phyloP scores from a whole-genome alignment of 2,329 filamentous ascomycete genomes.

The Zymoseptoria brevis region DNA sequence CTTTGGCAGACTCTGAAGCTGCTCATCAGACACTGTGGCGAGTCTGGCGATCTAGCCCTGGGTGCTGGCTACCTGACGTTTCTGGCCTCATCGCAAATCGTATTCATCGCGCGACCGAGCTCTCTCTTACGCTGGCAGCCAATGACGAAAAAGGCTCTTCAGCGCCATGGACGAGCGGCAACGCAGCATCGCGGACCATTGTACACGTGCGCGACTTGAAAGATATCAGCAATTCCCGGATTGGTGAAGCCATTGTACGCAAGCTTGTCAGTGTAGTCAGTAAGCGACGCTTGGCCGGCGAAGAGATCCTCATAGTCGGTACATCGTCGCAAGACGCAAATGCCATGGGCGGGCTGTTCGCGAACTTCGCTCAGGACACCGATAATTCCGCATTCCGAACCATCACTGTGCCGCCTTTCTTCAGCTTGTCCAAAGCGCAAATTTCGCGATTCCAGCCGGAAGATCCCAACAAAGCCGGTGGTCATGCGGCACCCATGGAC shows the following conservation, averaged over 20 bases:
- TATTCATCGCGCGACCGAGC: not conserved
- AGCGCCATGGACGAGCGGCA: conserved; percentile 10
- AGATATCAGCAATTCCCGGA: conserved; percentile 61
- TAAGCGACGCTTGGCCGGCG: conserved; percentile 61
- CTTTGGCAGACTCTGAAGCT: not conserved
- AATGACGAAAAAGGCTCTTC: not conserved
- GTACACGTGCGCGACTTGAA: conserved; percentile 72
- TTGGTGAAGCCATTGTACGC: conserved; percentile 61
- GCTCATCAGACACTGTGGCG: conserved; percentile 13
- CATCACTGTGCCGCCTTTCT: conserved; percentile 47
- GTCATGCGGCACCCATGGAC: conserved; percentile 11
- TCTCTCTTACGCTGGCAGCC: conserved; percentile 2
- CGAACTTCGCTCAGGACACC: conserved; percentile 18
- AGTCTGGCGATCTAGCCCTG: conserved; percentile 15
- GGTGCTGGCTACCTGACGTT: conserved; percentile 15
- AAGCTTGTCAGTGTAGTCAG: conserved; percentile 66
- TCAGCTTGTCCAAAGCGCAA: conserved; percentile 17
- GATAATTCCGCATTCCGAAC: conserved; percentile 44
- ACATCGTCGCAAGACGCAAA: conserved; percentile 51
- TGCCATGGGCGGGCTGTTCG: conserved; percentile 7
- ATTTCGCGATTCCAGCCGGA: conserved; percentile 8
- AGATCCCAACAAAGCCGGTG: conserved; percentile 3
- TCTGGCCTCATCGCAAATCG: conserved; percentile 12
- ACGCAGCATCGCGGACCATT: conserved; percentile 39
- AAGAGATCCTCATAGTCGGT: conserved; percentile 70